phyloP scores from a whole-genome alignment of 371 early-diverging fungal genomes.

The Capniomyces stellatus region DNA sequence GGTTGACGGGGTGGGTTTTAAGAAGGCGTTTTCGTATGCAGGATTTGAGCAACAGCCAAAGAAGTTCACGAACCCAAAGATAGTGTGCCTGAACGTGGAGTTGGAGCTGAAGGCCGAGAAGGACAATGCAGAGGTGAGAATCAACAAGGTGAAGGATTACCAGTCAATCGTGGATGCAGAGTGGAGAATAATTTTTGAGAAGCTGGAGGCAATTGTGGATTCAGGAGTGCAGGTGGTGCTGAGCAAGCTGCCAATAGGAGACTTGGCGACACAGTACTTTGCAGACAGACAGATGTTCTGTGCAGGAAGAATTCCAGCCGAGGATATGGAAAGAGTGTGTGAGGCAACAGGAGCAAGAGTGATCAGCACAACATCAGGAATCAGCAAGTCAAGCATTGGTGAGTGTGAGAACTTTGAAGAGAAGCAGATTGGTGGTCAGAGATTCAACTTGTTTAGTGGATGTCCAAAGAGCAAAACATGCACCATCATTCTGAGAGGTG shows the following conservation, averaged over 20 bases:
- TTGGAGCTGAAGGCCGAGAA: conserved; percentile 99
- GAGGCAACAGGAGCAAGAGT: conserved; percentile 91
- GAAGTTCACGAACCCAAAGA: conserved; percentile 83
- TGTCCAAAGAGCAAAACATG: conserved; percentile 84
- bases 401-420: conserved; percentile 92
- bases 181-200: conserved; percentile 98
- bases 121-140: conserved; percentile 99
- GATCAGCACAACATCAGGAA: conserved; percentile 80
- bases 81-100: conserved; percentile 94
- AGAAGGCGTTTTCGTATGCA: conserved; percentile 99
- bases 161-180: conserved; percentile 99
- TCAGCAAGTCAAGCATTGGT: conserved; percentile 47
- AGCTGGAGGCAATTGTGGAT: conserved; percentile 91
- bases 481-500: conserved; percentile 96
- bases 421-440: conserved; percentile 91
- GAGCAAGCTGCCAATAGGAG: conserved; percentile 97
- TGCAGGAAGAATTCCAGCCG: conserved; percentile 94
- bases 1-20: conserved; percentile 98
- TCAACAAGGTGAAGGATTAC: conserved; percentile 92
- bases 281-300: conserved; percentile 99
- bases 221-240: conserved; percentile 99
- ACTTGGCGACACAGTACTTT: conserved; percentile 99
- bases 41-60: conserved; percentile 99
- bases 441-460: conserved; percentile 93
- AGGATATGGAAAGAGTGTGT: conserved; percentile 86